phyloP scores from a whole-genome alignment of 1,284 basidiomycete genomes.

The Rhodotorula sp. region DNA sequence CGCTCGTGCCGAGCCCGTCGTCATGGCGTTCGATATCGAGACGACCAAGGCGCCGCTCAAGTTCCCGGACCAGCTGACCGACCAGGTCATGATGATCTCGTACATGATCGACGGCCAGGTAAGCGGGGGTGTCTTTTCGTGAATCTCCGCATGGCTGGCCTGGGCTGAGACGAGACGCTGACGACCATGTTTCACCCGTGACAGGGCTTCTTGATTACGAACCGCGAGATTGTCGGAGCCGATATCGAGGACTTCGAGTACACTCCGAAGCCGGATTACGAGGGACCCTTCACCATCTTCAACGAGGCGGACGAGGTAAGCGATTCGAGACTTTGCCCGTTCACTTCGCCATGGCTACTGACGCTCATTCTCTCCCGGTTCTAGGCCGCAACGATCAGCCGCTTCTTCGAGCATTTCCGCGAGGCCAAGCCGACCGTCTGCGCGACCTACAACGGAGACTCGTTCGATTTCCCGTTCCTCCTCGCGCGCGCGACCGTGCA shows the following conservation, averaged over 20 bases:
- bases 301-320: slow-evolving; percentile 88
- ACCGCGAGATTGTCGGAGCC: slow-evolving; percentile 93
- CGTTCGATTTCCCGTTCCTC: slow-evolving; percentile 99
- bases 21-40: slow-evolving; percentile 99
- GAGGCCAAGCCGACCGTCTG: slow-evolving; percentile 94
- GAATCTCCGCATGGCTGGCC: too few species aligned
- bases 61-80: slow-evolving; percentile 92
- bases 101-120: slow-evolving; percentile 84
- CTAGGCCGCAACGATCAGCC: slow-evolving; percentile 56
- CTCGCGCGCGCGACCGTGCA: slow-evolving; percentile 79
- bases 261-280: slow-evolving; percentile 96
- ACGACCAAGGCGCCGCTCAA: slow-evolving; percentile 97
- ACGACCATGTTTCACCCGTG: not conserved
- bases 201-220: slow-evolving; percentile 96
- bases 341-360: not conserved
- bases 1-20: slow-evolving; percentile 97
- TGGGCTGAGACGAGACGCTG: too few species aligned
- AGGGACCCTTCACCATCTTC: slow-evolving; percentile 94
- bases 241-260: slow-evolving; percentile 99
- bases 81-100: slow-evolving; percentile 99
- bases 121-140: not conserved
- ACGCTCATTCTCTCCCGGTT: too few species aligned
- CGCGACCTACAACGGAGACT: slow-evolving; percentile 98
- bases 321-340: too few species aligned
- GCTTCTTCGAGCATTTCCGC: slow-evolving; percentile 92